Evolutionary conservation across 129 eudicot genomes (phyloP).

Genomic region (Apium graveolens): DNA sequence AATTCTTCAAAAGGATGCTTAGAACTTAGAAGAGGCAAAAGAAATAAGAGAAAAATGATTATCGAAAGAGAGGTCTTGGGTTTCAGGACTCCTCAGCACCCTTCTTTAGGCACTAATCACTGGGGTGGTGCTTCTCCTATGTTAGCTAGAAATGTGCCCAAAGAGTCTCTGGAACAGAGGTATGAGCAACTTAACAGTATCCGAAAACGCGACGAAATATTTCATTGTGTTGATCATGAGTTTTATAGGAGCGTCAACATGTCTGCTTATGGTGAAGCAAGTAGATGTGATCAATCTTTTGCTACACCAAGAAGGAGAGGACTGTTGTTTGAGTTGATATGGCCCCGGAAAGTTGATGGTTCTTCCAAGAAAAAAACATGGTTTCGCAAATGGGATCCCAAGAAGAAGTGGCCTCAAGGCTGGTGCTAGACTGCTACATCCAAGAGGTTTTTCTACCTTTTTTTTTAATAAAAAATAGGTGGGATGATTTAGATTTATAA

Average conservation of each 20-base stretch:
- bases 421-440: slow-evolving; percentile 6
- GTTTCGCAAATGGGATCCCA: background rate
- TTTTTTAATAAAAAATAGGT: background rate
- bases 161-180: slow-evolving; percentile 61
- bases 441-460: background rate
- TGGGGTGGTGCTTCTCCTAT: slow-evolving; percentile 43
- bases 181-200: slow-evolving; percentile 38
- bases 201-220: slow-evolving; percentile 18
- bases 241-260: background rate
- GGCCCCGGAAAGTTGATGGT: background rate
- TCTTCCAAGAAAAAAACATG: background rate
- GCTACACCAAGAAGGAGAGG: background rate
- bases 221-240: background rate
- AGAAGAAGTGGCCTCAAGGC: slow-evolving; percentile 10
- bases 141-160: slow-evolving; percentile 30
- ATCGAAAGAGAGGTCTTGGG: slow-evolving; percentile 40
- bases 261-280: background rate
- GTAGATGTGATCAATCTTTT: background rate
- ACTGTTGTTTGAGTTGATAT: background rate
- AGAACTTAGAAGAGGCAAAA: background rate
- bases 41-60: background rate
- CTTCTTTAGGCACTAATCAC: slow-evolving; percentile 41
- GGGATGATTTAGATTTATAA: background rate
- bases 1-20: background rate
- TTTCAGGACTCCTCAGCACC: slow-evolving; percentile 83